These are phyloP conservation scores for Trichothecium sympodiale DNA, from an alignment of 2,329 filamentous ascomycete species.

Conservation along the genomic window DNA sequence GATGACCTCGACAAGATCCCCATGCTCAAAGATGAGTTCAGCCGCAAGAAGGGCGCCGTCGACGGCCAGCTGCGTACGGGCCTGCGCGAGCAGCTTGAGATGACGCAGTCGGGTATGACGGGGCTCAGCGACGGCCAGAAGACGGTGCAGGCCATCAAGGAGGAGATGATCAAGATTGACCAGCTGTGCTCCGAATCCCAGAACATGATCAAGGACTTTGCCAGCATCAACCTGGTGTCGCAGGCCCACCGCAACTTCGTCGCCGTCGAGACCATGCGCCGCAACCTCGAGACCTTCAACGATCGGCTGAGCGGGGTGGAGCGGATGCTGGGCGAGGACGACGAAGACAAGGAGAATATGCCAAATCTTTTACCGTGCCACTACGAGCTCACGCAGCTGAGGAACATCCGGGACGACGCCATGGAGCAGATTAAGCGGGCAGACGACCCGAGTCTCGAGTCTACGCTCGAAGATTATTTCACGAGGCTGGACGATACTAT, in stretches of 20 bases:
- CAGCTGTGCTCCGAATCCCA: slow-evolving; percentile 94
- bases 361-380: slow-evolving; percentile 82
- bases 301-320: slow-evolving; percentile 66
- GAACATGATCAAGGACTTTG: slow-evolving; percentile 94
- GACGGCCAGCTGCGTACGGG: slow-evolving; percentile 84
- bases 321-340: slow-evolving; percentile 69
- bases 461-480: slow-evolving; percentile 85
- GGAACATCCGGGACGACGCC: slow-evolving; percentile 91
- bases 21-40: slow-evolving; percentile 81
- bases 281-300: slow-evolving; percentile 79
- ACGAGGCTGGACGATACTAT: slow-evolving; percentile 74
- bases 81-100: slow-evolving; percentile 83
- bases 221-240: slow-evolving; percentile 80
- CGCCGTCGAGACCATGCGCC: slow-evolving; percentile 86
- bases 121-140: slow-evolving; percentile 84
- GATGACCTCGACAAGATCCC: slow-evolving; percentile 96
- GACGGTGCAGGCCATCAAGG: slow-evolving; percentile 85
- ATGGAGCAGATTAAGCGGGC: slow-evolving; percentile 88
- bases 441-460: slow-evolving; percentile 61
- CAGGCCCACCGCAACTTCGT: slow-evolving; percentile 96
- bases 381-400: slow-evolving; percentile 80
- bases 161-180: slow-evolving; percentile 98
- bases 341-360: slow-evolving; percentile 78
- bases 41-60: slow-evolving; percentile 83
- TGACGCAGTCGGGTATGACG: slow-evolving; percentile 86